Base-by-base conservation (phyloP, 768 basidiomycete species). In the Sporobolomyces pararoseus region DNA sequence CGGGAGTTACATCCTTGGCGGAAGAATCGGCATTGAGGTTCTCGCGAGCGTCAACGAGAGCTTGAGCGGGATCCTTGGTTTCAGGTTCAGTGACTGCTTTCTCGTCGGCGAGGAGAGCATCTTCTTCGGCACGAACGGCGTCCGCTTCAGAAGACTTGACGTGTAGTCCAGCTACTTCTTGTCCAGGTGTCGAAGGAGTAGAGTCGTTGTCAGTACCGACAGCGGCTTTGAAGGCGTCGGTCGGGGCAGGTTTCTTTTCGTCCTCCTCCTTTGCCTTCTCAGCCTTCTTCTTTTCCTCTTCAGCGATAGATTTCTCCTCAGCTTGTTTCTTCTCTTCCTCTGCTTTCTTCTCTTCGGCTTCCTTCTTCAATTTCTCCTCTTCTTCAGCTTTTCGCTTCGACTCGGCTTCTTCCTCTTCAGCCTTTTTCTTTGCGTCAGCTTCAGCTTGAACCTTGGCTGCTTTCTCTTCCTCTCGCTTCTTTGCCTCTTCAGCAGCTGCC, bases 21-120 rank as follows among this genome's bases (percentile, higher is more conserved):
- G 44, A 32, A 19, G 59, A 32, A 2, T 34, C 44, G 25, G 69
- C 63, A 46, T 70, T 34, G 31, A 70, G 69, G 19, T 54, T 35
- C 37, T 70, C 64, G 60, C 72, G 72, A 9, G 72, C 72, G 12
- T 65, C 72, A 37, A 46, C 72, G 55, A 73, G 72, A 12, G 72
- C 65, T 32, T 63, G 55, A 14, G 68, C 65, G 31, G 68, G 65
- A 37, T 66, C 65, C 52, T 66, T 58, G 25, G 62, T 23, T 39
- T 65, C 72, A 39, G 61, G 39, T 46, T 65, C 72, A 25, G 51
- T 50, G 21, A 31, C 52, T 51, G 60, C 52, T 49, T 65, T 34
- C 59, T 72, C 71, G 51, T 68, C 66, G 52, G 66, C 71, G 57
- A 66, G 70, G 39, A 71, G 62, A 21, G 62, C 51, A 7, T 61